Evolutionary conservation across 2,329 filamentous ascomycete species (phyloP), one percentile per base, ranked within the genome.

Genomic region (Stagonosporopsis vannaccii): DNA sequence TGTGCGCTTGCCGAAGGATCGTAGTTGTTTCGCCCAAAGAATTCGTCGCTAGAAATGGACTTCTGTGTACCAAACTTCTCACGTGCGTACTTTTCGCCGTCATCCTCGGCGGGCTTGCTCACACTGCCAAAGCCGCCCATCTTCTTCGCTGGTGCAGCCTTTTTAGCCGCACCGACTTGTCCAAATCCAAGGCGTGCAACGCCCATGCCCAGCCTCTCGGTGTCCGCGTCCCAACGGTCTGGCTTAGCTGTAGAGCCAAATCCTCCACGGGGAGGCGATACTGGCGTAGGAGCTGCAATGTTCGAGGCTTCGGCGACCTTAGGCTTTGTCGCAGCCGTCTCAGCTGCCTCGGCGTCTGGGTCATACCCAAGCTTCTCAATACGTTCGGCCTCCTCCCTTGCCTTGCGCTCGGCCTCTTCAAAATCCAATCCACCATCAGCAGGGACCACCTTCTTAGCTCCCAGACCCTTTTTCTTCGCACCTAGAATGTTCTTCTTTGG

Each of bases 321-420:
- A 56, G 85, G 54, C 44, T 73, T 71, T 5, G 67, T 54, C 1
- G 68, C 65, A 13, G 68, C 67, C 1, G 65, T 68, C 61, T 79
- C 74, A 22, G 78, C 79, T 11, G 78, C 76, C 64, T 96, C 94
- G 19, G 92, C 93, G 61, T 97, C 90, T 0, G 93, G 92, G 69
- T 99, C 92, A 71, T 99, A 99, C 35, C 95, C 95, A 20, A 99
- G 82, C 79, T 96, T 97, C 75, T 90, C 92, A 73, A 97, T 95
- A 65, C 95, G 89, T 77, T 98, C 95, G 2, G 93, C 95, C 78
- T 99, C 95, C 78, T 98, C 95, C 77, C 94, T 96, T 39, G 95
- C 95, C 79, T 96, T 97, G 78, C 91, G 92, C 82, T 99, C 95
- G 3, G 93, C 95, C 76, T 94, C 95, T 63, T 99, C 95, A 70